Percentiles rank a stretch among this genome's conserved stretches.
phyloP scores from a whole-genome alignment of 305 asterid genomes.

The Fraxinus floribunda region DNA sequence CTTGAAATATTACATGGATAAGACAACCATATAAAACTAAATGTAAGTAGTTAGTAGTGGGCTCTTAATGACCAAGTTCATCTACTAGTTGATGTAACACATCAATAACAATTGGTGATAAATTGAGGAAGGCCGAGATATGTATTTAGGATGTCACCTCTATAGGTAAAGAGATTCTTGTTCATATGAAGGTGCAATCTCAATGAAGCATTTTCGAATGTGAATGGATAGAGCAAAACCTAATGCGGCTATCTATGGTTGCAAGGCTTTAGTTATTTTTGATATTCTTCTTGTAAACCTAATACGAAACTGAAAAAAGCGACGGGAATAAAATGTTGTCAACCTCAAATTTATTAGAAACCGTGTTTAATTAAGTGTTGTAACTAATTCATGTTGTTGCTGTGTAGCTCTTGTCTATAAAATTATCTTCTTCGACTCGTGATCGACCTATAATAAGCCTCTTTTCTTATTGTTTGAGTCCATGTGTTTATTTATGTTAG shows the following conservation, averaged over 20 bases:
- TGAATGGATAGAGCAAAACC: not conserved
- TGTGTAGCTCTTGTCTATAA: not conserved
- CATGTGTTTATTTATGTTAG: not conserved
- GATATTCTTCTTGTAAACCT: no score
- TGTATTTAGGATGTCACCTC: no score
- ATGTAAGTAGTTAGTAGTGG: no score
- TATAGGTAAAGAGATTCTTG: no score
- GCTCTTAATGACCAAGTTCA: no score
- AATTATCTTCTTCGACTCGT: not conserved
- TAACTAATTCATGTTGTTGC: not conserved
- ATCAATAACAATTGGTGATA: no score
- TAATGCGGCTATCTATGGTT: not conserved
- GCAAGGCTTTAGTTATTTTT: not conserved
- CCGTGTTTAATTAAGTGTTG: not conserved
- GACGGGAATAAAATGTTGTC: not conserved
- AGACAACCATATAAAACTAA: no score
- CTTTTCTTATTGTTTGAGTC: not conserved
- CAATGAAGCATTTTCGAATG: no score
- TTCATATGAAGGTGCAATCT: no score
- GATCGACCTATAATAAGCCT: not conserved
- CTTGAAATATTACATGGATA: not conserved
- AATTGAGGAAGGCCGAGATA: no score
- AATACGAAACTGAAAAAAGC: not conserved
- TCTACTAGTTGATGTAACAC: no score
- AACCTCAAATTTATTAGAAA: no score